Base-by-base conservation (phyloP, 2,329 filamentous ascomycete species). In the Pleomassaria siparia region DNA sequence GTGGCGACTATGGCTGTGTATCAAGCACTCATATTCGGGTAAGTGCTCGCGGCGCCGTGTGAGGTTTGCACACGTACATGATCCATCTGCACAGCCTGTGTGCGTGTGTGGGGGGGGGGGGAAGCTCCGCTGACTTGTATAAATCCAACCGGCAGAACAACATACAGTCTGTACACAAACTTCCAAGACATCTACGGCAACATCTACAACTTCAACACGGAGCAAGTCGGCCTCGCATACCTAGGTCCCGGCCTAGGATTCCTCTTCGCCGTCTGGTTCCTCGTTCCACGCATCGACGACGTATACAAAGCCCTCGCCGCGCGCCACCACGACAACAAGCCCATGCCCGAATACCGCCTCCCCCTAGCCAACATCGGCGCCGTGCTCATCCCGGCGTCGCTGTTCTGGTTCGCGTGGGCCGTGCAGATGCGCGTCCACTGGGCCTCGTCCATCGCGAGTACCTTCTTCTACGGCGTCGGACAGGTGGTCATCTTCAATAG, bases 401-500 rank as follows among this genome's bases (percentile, higher is more conserved):
- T 77, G 0, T 77, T 78, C 54, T 74, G 65, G 60, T 71, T 66
- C 37, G 64, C 61, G 1, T 77, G 75, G 75, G 65, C 72, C 0
- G 72, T 76, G 0, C 60, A 76, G 41, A 63, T 57, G 15, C 66
- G 72, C 24, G 59, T 55, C 2, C 73, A 73, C 43, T 78, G 74
- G 74, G 56, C 67, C 24, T 69, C 66, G 2, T 65, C 71, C 4
- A 72, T 76, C 26, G 57, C 69, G 0, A 62, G 70, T 2, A 77
- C 74, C 0, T 76, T 73, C 53, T 76, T 75, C 59, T 79, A 78
- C 52, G 78, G 77, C 11, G 69, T 80, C 15, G 77, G 78, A 2
- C 77, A 80, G 46, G 76, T 81, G 10, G 74, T 77, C 54, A 78
- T 80, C 24, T 63, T 80, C 44, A 80, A 80, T 46, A 71, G 70